Conservation (phyloP, 441 rosid species). For the Jatropha podagrica region DNA sequence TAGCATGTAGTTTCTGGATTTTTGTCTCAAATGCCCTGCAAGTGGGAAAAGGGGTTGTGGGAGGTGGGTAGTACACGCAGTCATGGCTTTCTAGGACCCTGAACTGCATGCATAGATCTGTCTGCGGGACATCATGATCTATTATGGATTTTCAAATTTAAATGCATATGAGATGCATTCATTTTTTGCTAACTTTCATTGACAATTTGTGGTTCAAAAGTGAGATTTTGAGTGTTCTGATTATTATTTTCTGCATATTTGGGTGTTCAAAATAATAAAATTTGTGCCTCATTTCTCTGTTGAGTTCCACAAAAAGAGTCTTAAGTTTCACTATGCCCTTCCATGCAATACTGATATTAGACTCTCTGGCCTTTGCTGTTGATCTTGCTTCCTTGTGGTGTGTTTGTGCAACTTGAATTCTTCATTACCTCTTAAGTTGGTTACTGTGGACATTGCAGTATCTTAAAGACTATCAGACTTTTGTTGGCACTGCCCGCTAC, state of each 20-base stretch:
- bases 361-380: not conserved
- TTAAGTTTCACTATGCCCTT: not conserved
- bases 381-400: not conserved
- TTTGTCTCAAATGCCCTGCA: not conserved
- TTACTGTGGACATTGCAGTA: constrained; percentile 51
- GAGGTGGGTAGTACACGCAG: not conserved
- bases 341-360: too few species aligned
- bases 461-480: constrained; percentile 79
- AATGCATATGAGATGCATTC: not conserved
- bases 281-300: not conserved
- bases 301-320: not conserved
- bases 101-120: not conserved
- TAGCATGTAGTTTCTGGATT: not conserved
- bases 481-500: constrained; percentile 86
- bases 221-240: not conserved
- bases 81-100: not conserved
- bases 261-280: not conserved
- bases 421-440: not conserved
- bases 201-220: not conserved
- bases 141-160: not conserved
- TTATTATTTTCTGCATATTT: not conserved
- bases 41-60: not conserved
- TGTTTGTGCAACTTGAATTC: not conserved
- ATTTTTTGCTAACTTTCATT: not conserved
- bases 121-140: not conserved